phyloP scores from a whole-genome alignment of 768 basidiomycete species.

The Scleroderma bovista region DNA sequence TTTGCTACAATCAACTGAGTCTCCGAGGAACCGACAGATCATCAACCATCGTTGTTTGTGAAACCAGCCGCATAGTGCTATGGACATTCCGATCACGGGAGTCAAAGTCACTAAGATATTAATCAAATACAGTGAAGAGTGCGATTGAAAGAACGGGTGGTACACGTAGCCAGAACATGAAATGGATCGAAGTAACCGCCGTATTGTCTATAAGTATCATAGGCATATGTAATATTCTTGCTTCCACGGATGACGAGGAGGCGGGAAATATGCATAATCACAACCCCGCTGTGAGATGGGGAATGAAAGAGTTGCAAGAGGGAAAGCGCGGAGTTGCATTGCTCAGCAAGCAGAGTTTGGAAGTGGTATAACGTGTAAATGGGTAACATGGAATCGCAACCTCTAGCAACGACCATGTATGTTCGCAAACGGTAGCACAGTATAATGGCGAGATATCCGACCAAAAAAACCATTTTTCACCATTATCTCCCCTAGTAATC shows the following conservation, averaged over 20 bases:
- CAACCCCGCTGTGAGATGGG: background rate
- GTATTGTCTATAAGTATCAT: background rate
- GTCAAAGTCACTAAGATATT: background rate
- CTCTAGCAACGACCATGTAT: background rate
- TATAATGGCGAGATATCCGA: background rate
- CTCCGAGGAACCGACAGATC: background rate
- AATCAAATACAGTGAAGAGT: background rate
- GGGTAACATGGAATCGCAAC: background rate
- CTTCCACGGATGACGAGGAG: background rate
- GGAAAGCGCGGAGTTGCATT: slow-evolving; percentile 14
- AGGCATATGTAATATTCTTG: background rate
- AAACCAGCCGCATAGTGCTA: background rate
- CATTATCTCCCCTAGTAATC: slow-evolving; percentile 16
- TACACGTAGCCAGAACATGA: background rate
- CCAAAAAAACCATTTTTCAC: background rate
- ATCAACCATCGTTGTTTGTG: background rate
- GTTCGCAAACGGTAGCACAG: background rate
- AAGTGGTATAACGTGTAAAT: background rate
- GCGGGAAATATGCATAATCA: background rate
- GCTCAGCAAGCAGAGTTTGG: slow-evolving; percentile 28
- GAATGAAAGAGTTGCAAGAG: background rate
- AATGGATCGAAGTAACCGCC: background rate
- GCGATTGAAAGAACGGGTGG: background rate
- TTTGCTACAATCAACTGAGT: background rate
- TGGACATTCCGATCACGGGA: background rate